Base-by-base conservation (phyloP, 2,329 filamentous ascomycete genomes). In the Diplodia scrobiculata region DNA sequence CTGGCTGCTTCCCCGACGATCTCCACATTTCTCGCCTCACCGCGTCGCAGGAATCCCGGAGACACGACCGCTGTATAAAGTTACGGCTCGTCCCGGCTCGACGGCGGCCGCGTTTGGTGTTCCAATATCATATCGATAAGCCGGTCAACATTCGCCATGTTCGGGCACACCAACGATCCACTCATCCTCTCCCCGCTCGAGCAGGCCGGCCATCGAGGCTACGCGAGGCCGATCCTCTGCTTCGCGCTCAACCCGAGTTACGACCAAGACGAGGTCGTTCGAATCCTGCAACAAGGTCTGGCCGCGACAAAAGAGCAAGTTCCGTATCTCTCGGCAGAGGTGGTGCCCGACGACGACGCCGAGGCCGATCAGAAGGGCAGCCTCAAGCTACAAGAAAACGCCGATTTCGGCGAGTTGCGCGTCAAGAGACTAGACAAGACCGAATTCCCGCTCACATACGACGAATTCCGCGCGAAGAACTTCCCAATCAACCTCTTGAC, bases 1-100 rank as follows among this genome's bases (percentile, higher is more conserved):
- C 50, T 41, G 58, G 6, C 6, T n/a, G 11, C 19, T 47, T 29
- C 21, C 41, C 58, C 41, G 38, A n/a, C 19, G n/a, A 62, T 62
- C 58, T 50, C 58, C 58, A 62, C 58, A 50, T 50, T 62, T 50
- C n/a, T 62, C 58, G 58, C 41, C 45, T 62, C 58, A 62, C 58
- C 52, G 52, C 52, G 52, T n/a, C n/a, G 32, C n/a, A 34, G 10
- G 32, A 19, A 45, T 25, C 29, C 25, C 58, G 58, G 58, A 62
- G 29, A 11, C 25, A 36, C 45, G 5, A 36, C 41, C 45, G 58
- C 11, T 36, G 45, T 50, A 62, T 50, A 62, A 50, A 62, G 36
- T 62, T 29, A 29, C n/a, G 17, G 58, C 58, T 32, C 10, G 19
- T 60, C 25, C 55, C 34, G 14, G 11, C 48, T n/a, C 25, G 21